Evolutionary conservation across 805 yeast species (phyloP).

Genomic region (Millerozyma acaciae): DNA sequence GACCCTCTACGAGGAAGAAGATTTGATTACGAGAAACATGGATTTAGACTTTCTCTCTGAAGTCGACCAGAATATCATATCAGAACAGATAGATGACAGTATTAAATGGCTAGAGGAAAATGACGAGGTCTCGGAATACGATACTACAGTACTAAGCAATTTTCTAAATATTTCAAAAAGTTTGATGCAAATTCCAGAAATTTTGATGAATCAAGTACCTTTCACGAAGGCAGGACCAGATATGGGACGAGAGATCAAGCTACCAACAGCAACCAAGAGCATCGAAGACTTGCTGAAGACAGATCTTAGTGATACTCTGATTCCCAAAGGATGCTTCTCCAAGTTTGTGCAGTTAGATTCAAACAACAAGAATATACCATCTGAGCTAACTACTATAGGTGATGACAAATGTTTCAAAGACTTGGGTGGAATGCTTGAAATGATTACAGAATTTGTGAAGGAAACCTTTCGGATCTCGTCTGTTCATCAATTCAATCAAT

Average conservation of each 20-base stretch:
- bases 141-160: slow-evolving; percentile 7
- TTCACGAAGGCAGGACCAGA: neutral
- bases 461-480: slow-evolving; percentile 15
- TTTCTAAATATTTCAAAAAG: slow-evolving; percentile 5
- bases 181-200: slow-evolving; percentile 16
- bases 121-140: slow-evolving; percentile 7
- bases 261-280: slow-evolving; percentile 13
- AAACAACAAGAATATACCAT: slow-evolving; percentile 36
- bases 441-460: slow-evolving; percentile 16
- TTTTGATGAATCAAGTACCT: slow-evolving; percentile 12
- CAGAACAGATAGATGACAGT: slow-evolving; percentile 29
- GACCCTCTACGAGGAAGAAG: slow-evolving; percentile 74
- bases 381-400: slow-evolving; percentile 22
- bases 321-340: slow-evolving; percentile 28
- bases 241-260: neutral
- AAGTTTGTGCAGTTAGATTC: slow-evolving; percentile 33
- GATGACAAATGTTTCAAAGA: slow-evolving; percentile 17
- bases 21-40: slow-evolving; percentile 62
- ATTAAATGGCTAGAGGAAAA: slow-evolving; percentile 26
- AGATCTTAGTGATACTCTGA: slow-evolving; percentile 1
- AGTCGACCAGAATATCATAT: slow-evolving; percentile 18
- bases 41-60: slow-evolving; percentile 36
- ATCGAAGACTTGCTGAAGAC: slow-evolving; percentile 6
- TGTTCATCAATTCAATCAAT: slow-evolving; percentile 23
- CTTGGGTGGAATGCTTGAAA: slow-evolving; percentile 16